A percentile compares a stretch with the other conserved stretches of the same genome.
phyloP scores from a whole-genome alignment of 371 early-diverging fungal genomes.

The Mucor sp. region DNA sequence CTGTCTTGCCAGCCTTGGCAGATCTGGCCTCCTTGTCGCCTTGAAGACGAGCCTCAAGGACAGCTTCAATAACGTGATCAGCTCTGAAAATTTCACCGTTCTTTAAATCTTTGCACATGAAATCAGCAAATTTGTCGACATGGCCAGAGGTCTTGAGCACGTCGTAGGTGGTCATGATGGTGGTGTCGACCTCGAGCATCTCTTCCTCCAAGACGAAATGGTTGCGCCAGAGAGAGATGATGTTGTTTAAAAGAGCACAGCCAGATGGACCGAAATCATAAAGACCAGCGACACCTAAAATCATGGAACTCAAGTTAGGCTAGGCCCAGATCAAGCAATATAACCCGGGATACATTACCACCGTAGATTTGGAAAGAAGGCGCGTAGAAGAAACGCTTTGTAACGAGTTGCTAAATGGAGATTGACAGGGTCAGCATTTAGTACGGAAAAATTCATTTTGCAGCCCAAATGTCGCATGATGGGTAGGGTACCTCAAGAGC shows the following conservation, averaged over 20 bases:
- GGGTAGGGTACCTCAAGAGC: constrained; percentile 53
- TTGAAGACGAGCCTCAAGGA: constrained; percentile 87
- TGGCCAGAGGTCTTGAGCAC: constrained; percentile 99
- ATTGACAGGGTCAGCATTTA: neutral
- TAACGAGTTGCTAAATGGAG: constrained; percentile 61
- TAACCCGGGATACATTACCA: constrained; percentile 55
- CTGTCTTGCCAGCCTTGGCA: constrained; percentile 50
- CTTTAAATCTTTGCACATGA: constrained; percentile 95
- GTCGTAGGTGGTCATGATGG: constrained; percentile 96
- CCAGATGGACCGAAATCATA: constrained; percentile 99
- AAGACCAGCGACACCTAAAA: constrained; percentile 92
- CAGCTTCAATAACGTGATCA: constrained; percentile 97
- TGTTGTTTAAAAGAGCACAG: constrained; percentile 94
- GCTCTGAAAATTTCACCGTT: constrained; percentile 98
- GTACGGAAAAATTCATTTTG: neutral
- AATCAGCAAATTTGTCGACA: constrained; percentile 99
- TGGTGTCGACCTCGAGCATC: constrained; percentile 98
- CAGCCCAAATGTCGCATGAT: neutral
- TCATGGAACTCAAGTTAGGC: neutral
- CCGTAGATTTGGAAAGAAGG: constrained; percentile 95
- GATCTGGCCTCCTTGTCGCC: constrained; percentile 77
- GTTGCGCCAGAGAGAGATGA: constrained; percentile 92
- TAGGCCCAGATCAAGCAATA: neutral
- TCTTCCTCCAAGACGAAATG: constrained; percentile 99
- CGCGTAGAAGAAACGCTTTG: constrained; percentile 96